Percentiles rank a stretch among this genome's conserved stretches.
phyloP scores from a whole-genome alignment of 768 basidiomycete genomes.

The Pleurotus djamor region DNA sequence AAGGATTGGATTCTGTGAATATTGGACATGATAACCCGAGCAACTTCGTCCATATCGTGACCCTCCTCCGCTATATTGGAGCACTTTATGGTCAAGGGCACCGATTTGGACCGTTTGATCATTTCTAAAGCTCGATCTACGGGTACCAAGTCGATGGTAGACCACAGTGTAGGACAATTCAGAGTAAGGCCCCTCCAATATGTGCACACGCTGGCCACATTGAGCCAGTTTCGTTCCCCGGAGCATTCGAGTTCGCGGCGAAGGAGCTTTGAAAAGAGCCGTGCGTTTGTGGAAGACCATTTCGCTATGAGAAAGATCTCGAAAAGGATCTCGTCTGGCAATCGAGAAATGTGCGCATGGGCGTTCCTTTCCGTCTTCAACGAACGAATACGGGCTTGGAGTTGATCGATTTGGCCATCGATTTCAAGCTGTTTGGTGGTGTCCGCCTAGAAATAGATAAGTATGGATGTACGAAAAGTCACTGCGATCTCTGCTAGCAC shows the following conservation, averaged over 20 bases:
- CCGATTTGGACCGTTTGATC: background rate
- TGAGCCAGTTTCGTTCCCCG: background rate
- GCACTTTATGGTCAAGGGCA: background rate
- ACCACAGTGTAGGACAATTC: background rate
- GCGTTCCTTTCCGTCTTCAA: background rate
- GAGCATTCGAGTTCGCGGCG: background rate
- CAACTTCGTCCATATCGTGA: background rate
- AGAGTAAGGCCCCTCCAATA: background rate
- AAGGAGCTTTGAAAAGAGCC: background rate
- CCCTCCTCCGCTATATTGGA: background rate
- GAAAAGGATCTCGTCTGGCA: background rate
- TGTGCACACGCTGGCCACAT: background rate
- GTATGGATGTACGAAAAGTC: too few species aligned
- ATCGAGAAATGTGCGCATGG: background rate
- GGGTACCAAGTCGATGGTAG: background rate
- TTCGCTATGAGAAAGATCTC: background rate
- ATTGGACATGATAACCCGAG: background rate
- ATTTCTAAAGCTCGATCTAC: background rate
- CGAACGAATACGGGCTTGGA: background rate
- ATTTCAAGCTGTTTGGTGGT: background rate
- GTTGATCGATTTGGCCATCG: background rate
- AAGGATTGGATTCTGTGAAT: background rate
- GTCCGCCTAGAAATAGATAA: too few species aligned
- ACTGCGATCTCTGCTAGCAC: too few species aligned
- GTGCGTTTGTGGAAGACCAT: background rate